phyloP scores from a whole-genome alignment of 768 basidiomycete genomes.

The Rossbeevera mucosa region DNA sequence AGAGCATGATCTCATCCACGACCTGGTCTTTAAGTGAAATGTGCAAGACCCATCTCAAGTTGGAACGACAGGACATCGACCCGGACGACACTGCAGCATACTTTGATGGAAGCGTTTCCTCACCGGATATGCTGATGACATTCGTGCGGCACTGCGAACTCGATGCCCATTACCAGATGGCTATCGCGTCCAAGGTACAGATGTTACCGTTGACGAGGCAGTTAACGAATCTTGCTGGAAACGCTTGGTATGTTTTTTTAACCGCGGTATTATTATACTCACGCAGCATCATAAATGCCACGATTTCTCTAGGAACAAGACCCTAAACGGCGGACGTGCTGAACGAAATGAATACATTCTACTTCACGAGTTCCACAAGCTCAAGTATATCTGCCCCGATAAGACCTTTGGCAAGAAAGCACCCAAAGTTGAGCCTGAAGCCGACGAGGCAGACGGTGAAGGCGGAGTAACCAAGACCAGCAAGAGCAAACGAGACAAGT shows the following conservation, averaged over 20 bases:
- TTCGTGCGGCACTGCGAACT: slow-evolving; percentile 94
- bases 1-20: slow-evolving; percentile 96
- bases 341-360: slow-evolving; percentile 99
- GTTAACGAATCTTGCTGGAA: slow-evolving; percentile 92
- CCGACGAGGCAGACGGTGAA: slow-evolving; percentile 53
- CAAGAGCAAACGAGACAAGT: slow-evolving; percentile 86
- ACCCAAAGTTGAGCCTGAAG: slow-evolving; percentile 44
- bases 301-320: slow-evolving; percentile 74
- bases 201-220: slow-evolving; percentile 90
- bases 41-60: slow-evolving; percentile 85
- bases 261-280: background rate
- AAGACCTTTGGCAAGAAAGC: slow-evolving; percentile 82
- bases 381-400: slow-evolving; percentile 96
- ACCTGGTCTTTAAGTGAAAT: slow-evolving; percentile 99
- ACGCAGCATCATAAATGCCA: background rate
- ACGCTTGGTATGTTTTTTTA: slow-evolving; percentile 78
- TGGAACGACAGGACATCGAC: slow-evolving; percentile 89
- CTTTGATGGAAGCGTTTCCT: slow-evolving; percentile 77
- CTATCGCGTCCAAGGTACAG: slow-evolving; percentile 90
- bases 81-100: slow-evolving; percentile 90
- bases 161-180: slow-evolving; percentile 97
- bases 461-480: slow-evolving; percentile 40
- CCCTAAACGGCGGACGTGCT: slow-evolving; percentile 93
- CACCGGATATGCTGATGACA: slow-evolving; percentile 72
- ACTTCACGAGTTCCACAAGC: slow-evolving; percentile 92